Percentiles rank a stretch among this genome's conserved stretches.
Conservation (phyloP, 2,329 filamentous ascomycete genomes). For the Fusarium humuli region DNA sequence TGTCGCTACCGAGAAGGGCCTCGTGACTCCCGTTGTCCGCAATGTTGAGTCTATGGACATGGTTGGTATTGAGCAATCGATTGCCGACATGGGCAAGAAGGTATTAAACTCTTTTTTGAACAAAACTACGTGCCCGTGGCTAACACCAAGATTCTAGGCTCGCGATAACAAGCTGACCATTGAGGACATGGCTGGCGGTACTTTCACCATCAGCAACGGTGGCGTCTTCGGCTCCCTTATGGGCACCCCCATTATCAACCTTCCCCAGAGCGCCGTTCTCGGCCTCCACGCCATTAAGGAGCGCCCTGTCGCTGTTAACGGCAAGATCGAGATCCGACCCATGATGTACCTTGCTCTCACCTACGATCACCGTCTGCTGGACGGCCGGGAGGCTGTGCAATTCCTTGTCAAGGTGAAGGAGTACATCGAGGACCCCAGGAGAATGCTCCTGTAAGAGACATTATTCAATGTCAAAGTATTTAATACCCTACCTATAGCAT, state of each 20-base stretch:
- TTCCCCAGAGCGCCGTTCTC: slow-evolving; percentile 91
- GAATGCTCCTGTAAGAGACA: slow-evolving; percentile 77
- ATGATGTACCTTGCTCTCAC: slow-evolving; percentile 99
- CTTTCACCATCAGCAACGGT: slow-evolving; percentile 97
- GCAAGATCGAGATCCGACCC: slow-evolving; percentile 94
- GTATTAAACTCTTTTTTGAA: slow-evolving; percentile 54
- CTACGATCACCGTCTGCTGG: slow-evolving; percentile 95
- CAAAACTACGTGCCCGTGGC: neutral
- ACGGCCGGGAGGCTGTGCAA: slow-evolving; percentile 94
- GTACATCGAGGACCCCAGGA: slow-evolving; percentile 93
- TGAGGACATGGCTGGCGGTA: slow-evolving; percentile 98
- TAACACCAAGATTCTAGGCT: slow-evolving; percentile 61
- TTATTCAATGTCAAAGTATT: slow-evolving; percentile 3
- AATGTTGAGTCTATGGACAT: slow-evolving; percentile 92
- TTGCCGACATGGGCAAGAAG: slow-evolving; percentile 96
- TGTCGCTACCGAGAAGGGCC: slow-evolving; percentile 95
- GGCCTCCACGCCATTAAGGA: slow-evolving; percentile 98
- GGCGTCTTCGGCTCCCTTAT: slow-evolving; percentile 97
- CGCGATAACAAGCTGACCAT: slow-evolving; percentile 97
- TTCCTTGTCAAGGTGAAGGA: slow-evolving; percentile 98
- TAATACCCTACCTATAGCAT: slow-evolving; percentile 37
- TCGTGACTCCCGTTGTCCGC: slow-evolving; percentile 95
- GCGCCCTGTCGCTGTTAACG: slow-evolving; percentile 86
- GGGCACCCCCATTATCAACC: slow-evolving; percentile 98
- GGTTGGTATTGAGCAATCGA: slow-evolving; percentile 87